A percentile compares a stretch with the other conserved stretches of the same genome.
Evolutionary conservation across 1,284 basidiomycete genomes (phyloP).

Genomic region (Malassezia furfur): DNA sequence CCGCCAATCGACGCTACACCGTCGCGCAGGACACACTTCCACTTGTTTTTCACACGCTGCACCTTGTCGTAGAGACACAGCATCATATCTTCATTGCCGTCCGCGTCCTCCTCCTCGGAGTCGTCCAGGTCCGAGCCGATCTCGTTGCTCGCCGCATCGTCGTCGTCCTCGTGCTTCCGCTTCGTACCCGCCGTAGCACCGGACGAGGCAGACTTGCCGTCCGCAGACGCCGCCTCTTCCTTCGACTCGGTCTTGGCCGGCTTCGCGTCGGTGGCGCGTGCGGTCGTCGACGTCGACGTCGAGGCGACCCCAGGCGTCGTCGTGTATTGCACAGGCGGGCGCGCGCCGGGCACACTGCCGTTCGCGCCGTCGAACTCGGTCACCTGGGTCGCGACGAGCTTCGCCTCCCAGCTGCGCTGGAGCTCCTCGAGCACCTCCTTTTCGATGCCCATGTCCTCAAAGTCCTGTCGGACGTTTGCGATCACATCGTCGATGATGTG

Average conservation of each 20-base stretch:
- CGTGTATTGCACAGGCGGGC: not conserved
- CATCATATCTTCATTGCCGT: slow-evolving; percentile 66
- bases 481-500: slow-evolving; percentile 95
- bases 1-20: slow-evolving; percentile 96
- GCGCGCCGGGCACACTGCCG: slow-evolving; percentile 1
- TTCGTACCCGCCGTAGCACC: slow-evolving; percentile 20
- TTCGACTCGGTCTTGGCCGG: slow-evolving; percentile 21
- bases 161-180: slow-evolving; percentile 38
- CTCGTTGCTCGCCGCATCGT: slow-evolving; percentile 57
- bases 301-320: not conserved
- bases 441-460: slow-evolving; percentile 89
- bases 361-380: slow-evolving; percentile 72
- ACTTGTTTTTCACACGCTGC: slow-evolving; percentile 97
- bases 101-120: slow-evolving; percentile 59
- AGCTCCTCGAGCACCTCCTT: slow-evolving; percentile 81
- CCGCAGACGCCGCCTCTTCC: slow-evolving; percentile 12
- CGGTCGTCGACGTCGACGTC: not conserved
- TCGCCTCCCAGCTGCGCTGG: slow-evolving; percentile 85
- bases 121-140: slow-evolving; percentile 96
- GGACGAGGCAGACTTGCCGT: not conserved
- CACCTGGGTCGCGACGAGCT: slow-evolving; percentile 80
- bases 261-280: slow-evolving; percentile 16
- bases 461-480: slow-evolving; percentile 74
- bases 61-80: slow-evolving; percentile 99
- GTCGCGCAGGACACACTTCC: slow-evolving; percentile 98